These are phyloP conservation scores for Pleurotus ostreatus DNA, from an alignment of 768 basidiomycete genomes.

Conservation along the genomic window DNA sequence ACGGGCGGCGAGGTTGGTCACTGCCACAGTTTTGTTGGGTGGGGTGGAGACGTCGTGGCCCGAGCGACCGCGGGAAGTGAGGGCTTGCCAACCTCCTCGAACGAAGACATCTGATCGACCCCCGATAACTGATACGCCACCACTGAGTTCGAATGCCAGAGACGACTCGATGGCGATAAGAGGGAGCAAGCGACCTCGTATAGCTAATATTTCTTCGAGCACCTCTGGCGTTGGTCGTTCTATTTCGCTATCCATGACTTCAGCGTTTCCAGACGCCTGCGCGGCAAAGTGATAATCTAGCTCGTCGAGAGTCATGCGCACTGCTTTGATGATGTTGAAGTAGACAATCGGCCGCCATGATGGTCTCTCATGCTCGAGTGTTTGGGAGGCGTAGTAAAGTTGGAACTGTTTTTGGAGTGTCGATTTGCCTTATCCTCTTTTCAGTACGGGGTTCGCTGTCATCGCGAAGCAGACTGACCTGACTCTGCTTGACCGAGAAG, in stretches of 20 bases:
- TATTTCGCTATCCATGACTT: slow-evolving; percentile 17
- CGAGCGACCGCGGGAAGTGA: slow-evolving; percentile 39
- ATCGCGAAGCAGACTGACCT: slow-evolving; percentile 22
- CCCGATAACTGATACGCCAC: slow-evolving; percentile 58
- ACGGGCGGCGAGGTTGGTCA: slow-evolving; percentile 51
- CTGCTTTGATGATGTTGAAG: slow-evolving; percentile 79
- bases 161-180: slow-evolving; percentile 65
- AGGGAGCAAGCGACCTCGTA: slow-evolving; percentile 57
- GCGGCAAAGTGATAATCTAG: slow-evolving; percentile 53
- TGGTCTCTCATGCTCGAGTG: slow-evolving; percentile 66
- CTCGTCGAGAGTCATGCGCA: slow-evolving; percentile 71
- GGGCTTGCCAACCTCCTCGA: slow-evolving; percentile 68
- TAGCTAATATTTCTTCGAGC: slow-evolving; percentile 40
- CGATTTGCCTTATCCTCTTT: slow-evolving; percentile 56
- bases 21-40: slow-evolving; percentile 26
- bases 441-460: slow-evolving; percentile 6
- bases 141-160: slow-evolving; percentile 64
- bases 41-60: slow-evolving; percentile 24
- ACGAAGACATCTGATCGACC: slow-evolving; percentile 62
- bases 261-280: slow-evolving; percentile 18
- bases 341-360: slow-evolving; percentile 80
- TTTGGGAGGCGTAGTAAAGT: slow-evolving; percentile 68
- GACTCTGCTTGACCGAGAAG: slow-evolving; percentile 78
- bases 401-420: slow-evolving; percentile 86
- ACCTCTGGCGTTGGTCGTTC: slow-evolving; percentile 15